Percentiles rank a stretch among this genome's conserved stretches.
Conservation (phyloP, 2,329 filamentous ascomycete genomes). For the Verticillium tricorpus region DNA sequence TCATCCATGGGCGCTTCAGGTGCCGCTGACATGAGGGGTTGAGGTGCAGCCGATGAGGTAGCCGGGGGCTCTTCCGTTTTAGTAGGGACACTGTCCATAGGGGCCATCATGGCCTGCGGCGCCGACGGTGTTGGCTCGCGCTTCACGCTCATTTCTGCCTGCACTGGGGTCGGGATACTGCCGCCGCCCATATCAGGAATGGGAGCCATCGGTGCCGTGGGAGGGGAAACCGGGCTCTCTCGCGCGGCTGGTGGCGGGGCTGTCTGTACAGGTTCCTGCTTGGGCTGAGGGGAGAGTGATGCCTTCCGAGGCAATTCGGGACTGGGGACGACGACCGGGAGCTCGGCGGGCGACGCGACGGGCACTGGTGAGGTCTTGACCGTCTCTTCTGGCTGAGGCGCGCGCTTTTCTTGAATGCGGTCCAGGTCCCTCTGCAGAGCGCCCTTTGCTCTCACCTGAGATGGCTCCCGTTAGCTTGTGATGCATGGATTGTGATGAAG, state of each 20-base stretch:
- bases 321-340: conserved; percentile 2
- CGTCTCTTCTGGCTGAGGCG: conserved; percentile 9
- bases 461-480: not conserved
- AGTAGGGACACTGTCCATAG: conserved; percentile 23
- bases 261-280: conserved; percentile 2
- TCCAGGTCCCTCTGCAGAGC: conserved; percentile 51
- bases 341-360: conserved; percentile 4
- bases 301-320: not conserved
- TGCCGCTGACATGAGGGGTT: conserved; percentile 12
- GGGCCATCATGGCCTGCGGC: conserved; percentile 14
- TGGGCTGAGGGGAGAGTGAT: not conserved
- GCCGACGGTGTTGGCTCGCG: conserved; percentile 13
- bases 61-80: conserved; percentile 11
- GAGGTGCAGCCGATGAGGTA: conserved; percentile 4
- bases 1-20: conserved; percentile 14
- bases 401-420: conserved; percentile 21
- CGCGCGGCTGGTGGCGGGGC: conserved; percentile 10
- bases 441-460: conserved; percentile 47
- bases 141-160: conserved; percentile 15
- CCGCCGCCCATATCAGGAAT: conserved; percentile 53
- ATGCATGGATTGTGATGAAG: not conserved
- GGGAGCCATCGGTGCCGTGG: conserved; percentile 42
- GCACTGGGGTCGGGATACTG: conserved; percentile 20
- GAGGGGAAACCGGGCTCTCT: not conserved
- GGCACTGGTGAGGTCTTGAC: conserved; percentile 8